Evolutionary conservation across 306 rosid species (phyloP).

Genomic region (Cicer bijugum): DNA sequence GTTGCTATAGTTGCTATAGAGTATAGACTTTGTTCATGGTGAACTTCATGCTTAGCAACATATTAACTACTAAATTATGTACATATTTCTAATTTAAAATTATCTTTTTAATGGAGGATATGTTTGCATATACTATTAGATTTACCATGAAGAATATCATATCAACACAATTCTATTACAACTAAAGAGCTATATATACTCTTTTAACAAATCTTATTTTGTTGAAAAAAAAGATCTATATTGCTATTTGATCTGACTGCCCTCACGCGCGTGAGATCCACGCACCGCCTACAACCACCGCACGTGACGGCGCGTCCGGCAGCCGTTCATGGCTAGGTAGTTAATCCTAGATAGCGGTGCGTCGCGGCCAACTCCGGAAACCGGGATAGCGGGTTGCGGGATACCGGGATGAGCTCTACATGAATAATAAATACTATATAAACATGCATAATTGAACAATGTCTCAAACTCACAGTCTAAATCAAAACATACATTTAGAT

Average conservation of each 20-base stretch:
- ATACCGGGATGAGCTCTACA: too few species aligned
- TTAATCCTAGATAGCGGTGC: too few species aligned
- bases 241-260: slow-evolving; percentile 9
- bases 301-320: too few species aligned
- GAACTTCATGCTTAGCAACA: slow-evolving; percentile 15
- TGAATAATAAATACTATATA: too few species aligned
- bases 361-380: too few species aligned
- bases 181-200: not conserved
- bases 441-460: too few species aligned
- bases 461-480: too few species aligned
- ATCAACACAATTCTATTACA: not conserved
- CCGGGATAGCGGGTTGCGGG: too few species aligned
- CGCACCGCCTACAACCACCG: too few species aligned
- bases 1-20: slow-evolving; percentile 28
- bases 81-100: slow-evolving; percentile 8
- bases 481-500: too few species aligned
- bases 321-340: too few species aligned
- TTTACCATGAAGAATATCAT: slow-evolving; percentile 4
- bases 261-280: too few species aligned
- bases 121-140: not conserved
- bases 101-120: not conserved
- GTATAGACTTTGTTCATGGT: not conserved
- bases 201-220: not conserved
- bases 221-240: not conserved
- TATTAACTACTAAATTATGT: not conserved